These are phyloP conservation scores for Limonium bicolor DNA, from an alignment of 148 eudicot species.

Conservation along the genomic window DNA sequence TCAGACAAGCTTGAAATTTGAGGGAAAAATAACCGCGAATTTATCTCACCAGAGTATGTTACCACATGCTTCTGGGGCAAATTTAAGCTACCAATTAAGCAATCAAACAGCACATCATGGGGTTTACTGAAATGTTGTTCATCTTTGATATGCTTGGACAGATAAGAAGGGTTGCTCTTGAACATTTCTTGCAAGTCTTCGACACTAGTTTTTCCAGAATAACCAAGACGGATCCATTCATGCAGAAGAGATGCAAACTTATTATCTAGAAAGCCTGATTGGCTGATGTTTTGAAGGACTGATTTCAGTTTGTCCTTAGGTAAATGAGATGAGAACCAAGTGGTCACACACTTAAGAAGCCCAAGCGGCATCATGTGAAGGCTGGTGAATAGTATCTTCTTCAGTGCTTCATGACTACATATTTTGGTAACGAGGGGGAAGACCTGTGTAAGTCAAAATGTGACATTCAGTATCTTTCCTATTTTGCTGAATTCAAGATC, in stretches of 20 bases:
- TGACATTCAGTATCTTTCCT: no score
- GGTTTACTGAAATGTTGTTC: constrained; percentile 6
- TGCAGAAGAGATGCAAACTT: constrained; percentile 42
- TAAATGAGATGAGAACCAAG: constrained; percentile 70
- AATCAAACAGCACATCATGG: constrained; percentile 5
- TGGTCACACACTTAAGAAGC: constrained; percentile 48
- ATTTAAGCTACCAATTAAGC: constrained; percentile 12
- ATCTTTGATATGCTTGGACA: constrained; percentile 23
- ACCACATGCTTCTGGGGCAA: constrained; percentile 15
- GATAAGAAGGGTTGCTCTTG: constrained; percentile 29
- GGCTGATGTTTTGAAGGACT: constrained; percentile 31
- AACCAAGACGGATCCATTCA: constrained; percentile 62
- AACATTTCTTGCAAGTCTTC: constrained; percentile 50
- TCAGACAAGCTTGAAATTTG: constrained; percentile 12
- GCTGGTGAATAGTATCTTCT: constrained; percentile 36
- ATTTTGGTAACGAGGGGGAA: constrained; percentile 38
- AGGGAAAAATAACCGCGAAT: constrained; percentile 32
- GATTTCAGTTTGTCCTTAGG: constrained; percentile 42
- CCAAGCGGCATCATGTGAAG: constrained; percentile 73
- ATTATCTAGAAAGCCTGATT: constrained; percentile 23
- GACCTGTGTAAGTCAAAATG: constrained; percentile 35
- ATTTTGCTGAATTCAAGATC: background rate
- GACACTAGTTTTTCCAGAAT: constrained; percentile 51
- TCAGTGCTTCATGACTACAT: constrained; percentile 41
- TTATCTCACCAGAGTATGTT: constrained; percentile 26